A percentile compares a stretch with the other conserved stretches of the same genome.
Conservation (phyloP, 2,329 filamentous ascomycete genomes). For the Arthrobotrys megalospora region DNA sequence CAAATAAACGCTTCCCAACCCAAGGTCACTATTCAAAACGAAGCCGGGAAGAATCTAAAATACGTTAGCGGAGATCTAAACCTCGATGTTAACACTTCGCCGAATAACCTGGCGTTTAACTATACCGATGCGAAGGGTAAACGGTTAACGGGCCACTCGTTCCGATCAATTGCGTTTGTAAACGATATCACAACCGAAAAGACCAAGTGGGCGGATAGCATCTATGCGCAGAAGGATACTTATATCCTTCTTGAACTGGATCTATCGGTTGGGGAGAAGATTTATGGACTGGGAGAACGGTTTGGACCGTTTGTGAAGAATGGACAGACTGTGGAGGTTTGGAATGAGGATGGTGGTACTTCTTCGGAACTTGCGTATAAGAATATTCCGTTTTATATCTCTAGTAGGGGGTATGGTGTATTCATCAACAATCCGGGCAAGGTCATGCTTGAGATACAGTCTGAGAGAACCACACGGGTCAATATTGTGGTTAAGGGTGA, state of each 20-base stretch:
- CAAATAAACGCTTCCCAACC: slow-evolving; percentile 67
- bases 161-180: slow-evolving; percentile 68
- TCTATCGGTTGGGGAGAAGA: slow-evolving; percentile 73
- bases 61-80: slow-evolving; percentile 67
- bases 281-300: slow-evolving; percentile 82
- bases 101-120: slow-evolving; percentile 68
- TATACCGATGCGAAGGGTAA: slow-evolving; percentile 67
- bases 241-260: slow-evolving; percentile 70
- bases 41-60: slow-evolving; percentile 67
- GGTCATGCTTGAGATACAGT: slow-evolving; percentile 81
- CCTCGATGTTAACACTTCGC: slow-evolving; percentile 66
- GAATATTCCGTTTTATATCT: slow-evolving; percentile 79
- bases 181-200: slow-evolving; percentile 64
- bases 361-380: slow-evolving; percentile 81
- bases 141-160: slow-evolving; percentile 67
- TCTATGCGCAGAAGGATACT: slow-evolving; percentile 66
- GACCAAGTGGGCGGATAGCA: slow-evolving; percentile 66
- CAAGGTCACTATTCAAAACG: slow-evolving; percentile 65
- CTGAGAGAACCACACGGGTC: slow-evolving; percentile 79
- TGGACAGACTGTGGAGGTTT: slow-evolving; percentile 78
- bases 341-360: slow-evolving; percentile 77
- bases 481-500: slow-evolving; percentile 80
- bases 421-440: slow-evolving; percentile 80
- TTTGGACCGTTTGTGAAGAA: slow-evolving; percentile 84
- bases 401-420: slow-evolving; percentile 81